Conservation (phyloP, 177 flowering plant genomes). For the Vitis hybrid region DNA sequence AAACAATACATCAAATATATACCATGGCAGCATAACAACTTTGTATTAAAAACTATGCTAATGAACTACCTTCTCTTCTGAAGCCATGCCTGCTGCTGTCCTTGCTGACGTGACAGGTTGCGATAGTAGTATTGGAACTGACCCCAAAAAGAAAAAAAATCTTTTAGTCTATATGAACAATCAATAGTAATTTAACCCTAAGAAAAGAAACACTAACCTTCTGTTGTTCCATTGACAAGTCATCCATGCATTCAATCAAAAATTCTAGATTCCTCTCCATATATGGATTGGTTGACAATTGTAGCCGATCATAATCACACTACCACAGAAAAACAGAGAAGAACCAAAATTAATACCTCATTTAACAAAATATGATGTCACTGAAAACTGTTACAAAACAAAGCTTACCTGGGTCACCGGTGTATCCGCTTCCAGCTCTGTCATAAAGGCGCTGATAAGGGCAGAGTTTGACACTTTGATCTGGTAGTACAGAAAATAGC, state of each 20-base stretch:
- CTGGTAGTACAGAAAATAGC: constrained; percentile 36
- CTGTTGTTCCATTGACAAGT: constrained; percentile 84
- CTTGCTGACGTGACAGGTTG: constrained; percentile 88
- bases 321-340: constrained; percentile 19
- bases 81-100: constrained; percentile 98
- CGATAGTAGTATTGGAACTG: constrained; percentile 94
- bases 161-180: neutral
- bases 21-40: neutral
- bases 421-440: constrained; percentile 83
- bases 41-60: neutral
- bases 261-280: constrained; percentile 94
- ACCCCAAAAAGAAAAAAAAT: neutral
- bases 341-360: constrained; percentile 1
- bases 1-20: neutral
- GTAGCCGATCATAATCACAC: constrained; percentile 95
- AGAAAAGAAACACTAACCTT: constrained; percentile 53
- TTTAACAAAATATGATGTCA: neutral
- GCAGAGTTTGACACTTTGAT: constrained; percentile 98
- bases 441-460: constrained; percentile 95
- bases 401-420: constrained; percentile 77
- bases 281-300: constrained; percentile 70
- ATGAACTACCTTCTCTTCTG: constrained; percentile 82
- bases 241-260: constrained; percentile 97
- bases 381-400: neutral
- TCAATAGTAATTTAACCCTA: neutral